phyloP scores from a whole-genome alignment of 2,329 filamentous ascomycete genomes.

The Colletotrichum cordylinicola region DNA sequence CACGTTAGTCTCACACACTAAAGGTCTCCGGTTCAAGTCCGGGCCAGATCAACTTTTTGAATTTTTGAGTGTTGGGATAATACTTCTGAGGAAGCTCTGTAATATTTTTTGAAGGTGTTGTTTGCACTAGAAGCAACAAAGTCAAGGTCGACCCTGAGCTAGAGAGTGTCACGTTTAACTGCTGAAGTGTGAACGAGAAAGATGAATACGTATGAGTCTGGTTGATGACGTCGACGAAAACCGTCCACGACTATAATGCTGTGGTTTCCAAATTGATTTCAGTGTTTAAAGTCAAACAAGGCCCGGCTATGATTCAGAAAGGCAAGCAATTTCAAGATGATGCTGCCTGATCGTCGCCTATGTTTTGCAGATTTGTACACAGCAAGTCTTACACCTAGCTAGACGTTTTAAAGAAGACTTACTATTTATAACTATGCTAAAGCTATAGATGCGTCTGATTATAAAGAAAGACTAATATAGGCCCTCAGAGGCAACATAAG shows the following conservation, averaged over 20 bases:
- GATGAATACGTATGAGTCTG: background rate
- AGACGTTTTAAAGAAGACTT: background rate
- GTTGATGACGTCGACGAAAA: background rate
- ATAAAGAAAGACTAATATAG: accelerated
- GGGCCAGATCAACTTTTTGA: background rate
- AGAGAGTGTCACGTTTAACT: background rate
- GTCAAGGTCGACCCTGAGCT: background rate
- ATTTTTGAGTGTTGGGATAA: background rate
- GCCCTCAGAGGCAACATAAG: background rate
- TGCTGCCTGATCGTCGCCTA: background rate
- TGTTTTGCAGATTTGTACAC: background rate
- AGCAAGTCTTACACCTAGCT: background rate
- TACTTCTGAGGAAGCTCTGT: background rate
- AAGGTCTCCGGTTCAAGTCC: conserved; percentile 23
- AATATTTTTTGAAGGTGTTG: background rate
- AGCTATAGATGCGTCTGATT: background rate
- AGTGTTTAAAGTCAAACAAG: accelerated
- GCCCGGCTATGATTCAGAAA: background rate
- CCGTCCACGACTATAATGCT: background rate
- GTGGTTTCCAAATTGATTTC: background rate
- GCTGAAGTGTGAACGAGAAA: background rate
- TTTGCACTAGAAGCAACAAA: too few species aligned
- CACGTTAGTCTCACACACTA: conserved; percentile 51
- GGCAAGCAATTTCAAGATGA: background rate
- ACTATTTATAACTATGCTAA: background rate